Base-by-base conservation (phyloP, 2,329 filamentous ascomycete genomes). In the Trichophyton rubrum region DNA sequence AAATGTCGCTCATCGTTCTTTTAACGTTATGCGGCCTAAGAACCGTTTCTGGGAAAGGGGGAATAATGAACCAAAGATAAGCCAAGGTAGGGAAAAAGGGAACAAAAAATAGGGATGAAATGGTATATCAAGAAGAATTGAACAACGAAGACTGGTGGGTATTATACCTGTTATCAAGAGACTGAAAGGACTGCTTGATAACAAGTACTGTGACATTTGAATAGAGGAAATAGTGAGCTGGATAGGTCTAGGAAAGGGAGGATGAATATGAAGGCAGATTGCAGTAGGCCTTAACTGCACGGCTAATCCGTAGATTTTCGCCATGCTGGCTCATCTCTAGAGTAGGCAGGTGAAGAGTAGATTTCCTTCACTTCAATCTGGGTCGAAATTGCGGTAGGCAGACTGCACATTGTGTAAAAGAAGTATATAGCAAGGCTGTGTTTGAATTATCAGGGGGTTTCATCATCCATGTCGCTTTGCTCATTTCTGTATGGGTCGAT, bases 401-500 rank as follows among this genome's bases (percentile, higher is more conserved):
- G 49, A 15, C 9, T 22, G 11, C 22, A 17, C 3, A 20, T 20
- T 3, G 17, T 11, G 9, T 20, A 20, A 47, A 47, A 22, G 17
- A 11, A 11, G 5, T 30, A 30, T 30, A 30, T 30, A 30, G 27
- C 6, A 47, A 22, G 24, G 13, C 11, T 4, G 24, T 22, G 30
- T 5, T 51, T 27, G 20, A 24, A 51, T 51, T 11, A 6, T 27
- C 11, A 51, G 20, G 24, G 4, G 45, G 11, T 56, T 20, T 59
- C 57, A 15, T 40, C 41, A n/a, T 15, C 61, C 15, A 13, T 2
- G 30, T 62, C 17, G 11, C 47, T 58, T 40, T 58, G 43, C 40
- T 58, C 27, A n/a, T 64, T 63, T 11, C 63, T 65, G 15, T 58
- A 35, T 11, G 30, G 59, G 15, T 53, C 57, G 9, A 61, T 56